A percentile compares a stretch with the other conserved stretches of the same genome.
Conservation (phyloP, 2,329 filamentous ascomycete genomes). For the Rutstroemia sp. region DNA sequence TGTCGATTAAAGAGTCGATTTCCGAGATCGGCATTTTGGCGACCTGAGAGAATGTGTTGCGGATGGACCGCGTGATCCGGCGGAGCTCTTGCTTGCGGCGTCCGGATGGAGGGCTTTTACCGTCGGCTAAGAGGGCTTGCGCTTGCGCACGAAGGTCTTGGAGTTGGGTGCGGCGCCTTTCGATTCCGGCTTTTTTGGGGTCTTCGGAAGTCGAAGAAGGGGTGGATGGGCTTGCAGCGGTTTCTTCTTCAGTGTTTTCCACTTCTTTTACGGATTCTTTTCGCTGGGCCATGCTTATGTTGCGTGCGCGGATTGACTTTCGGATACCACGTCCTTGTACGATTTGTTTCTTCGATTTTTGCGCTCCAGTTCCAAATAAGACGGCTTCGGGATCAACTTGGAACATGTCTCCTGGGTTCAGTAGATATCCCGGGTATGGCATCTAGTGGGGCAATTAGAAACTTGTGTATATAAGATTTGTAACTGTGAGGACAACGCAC, state of each 20-base stretch:
- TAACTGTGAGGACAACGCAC: constrained; percentile 37
- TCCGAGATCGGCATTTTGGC: not conserved
- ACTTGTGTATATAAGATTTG: not conserved
- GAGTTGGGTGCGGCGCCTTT: constrained; percentile 1
- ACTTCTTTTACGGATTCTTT: constrained; percentile 17
- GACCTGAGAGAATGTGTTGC: not conserved
- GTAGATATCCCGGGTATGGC: constrained; percentile 81
- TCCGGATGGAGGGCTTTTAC: constrained; percentile 1
- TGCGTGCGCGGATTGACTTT: constrained; percentile 10
- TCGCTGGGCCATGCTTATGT: constrained; percentile 9
- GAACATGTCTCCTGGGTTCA: constrained; percentile 98
- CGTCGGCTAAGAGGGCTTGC: not conserved
- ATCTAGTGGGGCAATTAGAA: constrained; percentile 51
- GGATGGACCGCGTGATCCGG: constrained; percentile 1
- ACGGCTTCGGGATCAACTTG: constrained; percentile 87
- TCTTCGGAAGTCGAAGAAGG: constrained; percentile 7
- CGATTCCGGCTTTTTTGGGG: not conserved
- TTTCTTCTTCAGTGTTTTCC: constrained; percentile 8
- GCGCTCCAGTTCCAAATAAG: constrained; percentile 75
- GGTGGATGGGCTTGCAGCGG: not conserved
- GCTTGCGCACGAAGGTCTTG: not conserved
- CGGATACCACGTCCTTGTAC: constrained; percentile 17
- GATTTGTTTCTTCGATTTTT: constrained; percentile 42
- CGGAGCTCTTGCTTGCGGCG: constrained; percentile 11
- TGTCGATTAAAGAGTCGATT: not conserved